These are phyloP conservation scores for Cucurbita pepo DNA, from an alignment of 306 rosid species.

Conservation along the genomic window DNA sequence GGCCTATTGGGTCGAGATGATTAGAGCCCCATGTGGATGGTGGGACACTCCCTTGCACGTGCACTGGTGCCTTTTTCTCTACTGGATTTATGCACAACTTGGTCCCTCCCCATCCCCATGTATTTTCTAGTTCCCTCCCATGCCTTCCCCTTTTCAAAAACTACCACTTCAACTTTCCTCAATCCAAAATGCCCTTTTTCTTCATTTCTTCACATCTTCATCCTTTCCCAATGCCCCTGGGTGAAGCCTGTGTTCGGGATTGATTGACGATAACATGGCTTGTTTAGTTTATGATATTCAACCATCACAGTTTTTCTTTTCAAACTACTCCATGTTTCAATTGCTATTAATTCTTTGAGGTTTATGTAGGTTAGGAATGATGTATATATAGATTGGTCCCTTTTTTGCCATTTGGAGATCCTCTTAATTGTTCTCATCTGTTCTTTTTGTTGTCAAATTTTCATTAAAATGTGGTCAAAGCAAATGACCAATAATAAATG, in stretches of 20 bases:
- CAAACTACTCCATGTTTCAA: too few species aligned
- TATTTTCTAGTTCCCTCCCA: background rate
- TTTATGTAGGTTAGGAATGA: background rate
- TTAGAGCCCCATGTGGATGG: slow-evolving; percentile 60
- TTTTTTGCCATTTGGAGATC: background rate
- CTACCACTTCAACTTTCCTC: background rate
- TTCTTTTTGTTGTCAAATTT: background rate
- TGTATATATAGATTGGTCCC: background rate
- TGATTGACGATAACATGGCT: background rate
- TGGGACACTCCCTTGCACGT: slow-evolving; percentile 73
- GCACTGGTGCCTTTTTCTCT: slow-evolving; percentile 26
- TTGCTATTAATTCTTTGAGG: background rate
- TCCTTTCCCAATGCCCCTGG: background rate
- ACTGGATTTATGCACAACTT: slow-evolving; percentile 22
- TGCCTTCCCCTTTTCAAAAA: background rate
- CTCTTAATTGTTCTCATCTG: background rate
- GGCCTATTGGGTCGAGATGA: slow-evolving; percentile 18
- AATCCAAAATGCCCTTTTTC: background rate
- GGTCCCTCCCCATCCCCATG: slow-evolving; percentile 1
- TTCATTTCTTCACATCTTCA: background rate
- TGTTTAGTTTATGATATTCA: background rate
- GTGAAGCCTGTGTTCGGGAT: background rate
- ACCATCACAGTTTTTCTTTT: too few species aligned
- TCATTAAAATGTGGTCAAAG: background rate
- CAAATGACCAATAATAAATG: too few species aligned